phyloP scores from a whole-genome alignment of 371 early-diverging fungal genomes.

The Batkoa obscura region DNA sequence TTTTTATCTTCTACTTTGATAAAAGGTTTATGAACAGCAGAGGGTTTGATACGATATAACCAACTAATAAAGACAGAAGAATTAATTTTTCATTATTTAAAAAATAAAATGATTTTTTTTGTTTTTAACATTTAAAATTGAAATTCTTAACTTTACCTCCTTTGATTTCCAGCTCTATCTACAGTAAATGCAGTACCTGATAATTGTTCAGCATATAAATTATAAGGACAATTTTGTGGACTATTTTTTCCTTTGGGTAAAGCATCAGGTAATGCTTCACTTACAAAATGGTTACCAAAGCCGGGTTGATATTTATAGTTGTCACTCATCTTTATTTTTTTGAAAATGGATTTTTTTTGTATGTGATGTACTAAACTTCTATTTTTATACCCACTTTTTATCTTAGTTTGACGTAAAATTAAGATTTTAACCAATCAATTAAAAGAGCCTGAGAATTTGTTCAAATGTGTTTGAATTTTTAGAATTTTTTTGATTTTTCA shows the following conservation, averaged over 20 bases:
- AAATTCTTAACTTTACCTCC: too few relatives aligned
- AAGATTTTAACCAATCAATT: too few relatives aligned
- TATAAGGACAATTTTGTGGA: slow-evolving; percentile 78
- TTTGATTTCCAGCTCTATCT: slow-evolving; percentile 61
- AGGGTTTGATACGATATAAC: slow-evolving; percentile 93
- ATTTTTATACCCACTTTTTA: too few relatives aligned
- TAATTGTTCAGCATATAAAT: slow-evolving; percentile 86
- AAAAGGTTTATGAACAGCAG: slow-evolving; percentile 68
- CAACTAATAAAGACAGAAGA: slow-evolving; percentile 37
- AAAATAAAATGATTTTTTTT: too few relatives aligned
- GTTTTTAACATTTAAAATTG: too few relatives aligned
- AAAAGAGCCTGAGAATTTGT: too few relatives aligned
- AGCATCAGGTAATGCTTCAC: slow-evolving; percentile 69
- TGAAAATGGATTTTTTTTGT: too few relatives aligned
- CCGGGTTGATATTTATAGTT: slow-evolving; percentile 40
- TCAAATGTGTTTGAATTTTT: too few relatives aligned
- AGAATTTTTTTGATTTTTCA: too few relatives aligned
- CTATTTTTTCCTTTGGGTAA: slow-evolving; percentile 85
- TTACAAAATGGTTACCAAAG: slow-evolving; percentile 63
- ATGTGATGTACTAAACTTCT: too few relatives aligned
- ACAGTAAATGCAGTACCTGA: slow-evolving; percentile 92
- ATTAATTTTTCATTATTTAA: too few relatives aligned
- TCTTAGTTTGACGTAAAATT: too few relatives aligned
- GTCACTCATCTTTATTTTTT: background rate
- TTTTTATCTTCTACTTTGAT: slow-evolving; percentile 11